These are phyloP conservation scores for Fraxinus americana DNA, from an alignment of 257 asterid species.

Conservation along the genomic window DNA sequence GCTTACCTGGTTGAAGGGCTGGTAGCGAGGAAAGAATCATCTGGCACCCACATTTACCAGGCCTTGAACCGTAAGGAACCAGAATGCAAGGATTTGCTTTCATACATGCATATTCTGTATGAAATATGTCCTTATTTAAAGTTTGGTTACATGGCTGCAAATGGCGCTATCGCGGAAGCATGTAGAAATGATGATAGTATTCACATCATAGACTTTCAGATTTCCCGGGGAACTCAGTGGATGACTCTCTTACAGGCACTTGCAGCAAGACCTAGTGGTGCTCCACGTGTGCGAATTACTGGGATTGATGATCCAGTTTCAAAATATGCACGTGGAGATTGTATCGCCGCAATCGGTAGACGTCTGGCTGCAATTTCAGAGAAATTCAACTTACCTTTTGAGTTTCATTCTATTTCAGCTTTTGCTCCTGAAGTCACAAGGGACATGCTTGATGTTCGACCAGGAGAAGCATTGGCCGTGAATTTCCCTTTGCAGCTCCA, in stretches of 20 bases:
- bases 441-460: background rate
- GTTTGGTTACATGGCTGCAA: constrained; percentile 23
- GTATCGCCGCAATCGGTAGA: background rate
- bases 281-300: constrained; percentile 4
- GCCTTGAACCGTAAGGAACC: constrained; percentile 15
- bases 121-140: constrained; percentile 19
- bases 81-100: constrained; percentile 19
- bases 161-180: constrained; percentile 24
- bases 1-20: constrained; percentile 22
- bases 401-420: constrained; percentile 6
- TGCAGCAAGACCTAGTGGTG: constrained; percentile 6
- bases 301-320: constrained; percentile 9
- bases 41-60: constrained; percentile 10
- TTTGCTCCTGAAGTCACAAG: background rate
- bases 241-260: constrained; percentile 14
- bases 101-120: constrained; percentile 19
- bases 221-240: constrained; percentile 7
- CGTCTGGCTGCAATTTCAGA: constrained; percentile 1
- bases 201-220: background rate
- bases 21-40: constrained; percentile 15
- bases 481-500: constrained; percentile 1
- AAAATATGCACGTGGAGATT: constrained; percentile 3
- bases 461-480: background rate
- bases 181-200: constrained; percentile 11
- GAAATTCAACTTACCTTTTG: background rate